These are phyloP conservation scores for Pholiota adiposa DNA, from an alignment of 1,284 basidiomycete genomes.

Conservation along the genomic window DNA sequence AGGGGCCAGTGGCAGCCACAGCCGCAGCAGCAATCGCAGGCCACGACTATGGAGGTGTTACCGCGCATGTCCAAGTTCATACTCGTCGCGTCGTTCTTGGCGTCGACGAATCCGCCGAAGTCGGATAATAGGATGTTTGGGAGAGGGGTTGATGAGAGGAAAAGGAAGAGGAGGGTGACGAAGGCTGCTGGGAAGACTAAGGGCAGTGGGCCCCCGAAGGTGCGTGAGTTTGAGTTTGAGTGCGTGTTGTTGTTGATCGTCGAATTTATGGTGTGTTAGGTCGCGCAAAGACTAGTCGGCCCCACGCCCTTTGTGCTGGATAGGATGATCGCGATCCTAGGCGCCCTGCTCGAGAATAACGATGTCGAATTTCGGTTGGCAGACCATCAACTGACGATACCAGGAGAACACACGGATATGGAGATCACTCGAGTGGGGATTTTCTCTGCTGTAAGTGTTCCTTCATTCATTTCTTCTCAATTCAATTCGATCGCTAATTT, in stretches of 20 bases:
- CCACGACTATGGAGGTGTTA: conserved; percentile 19
- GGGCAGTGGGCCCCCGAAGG: conserved; percentile 53
- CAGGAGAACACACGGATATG: conserved; percentile 71
- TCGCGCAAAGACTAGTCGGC: conserved; percentile 81
- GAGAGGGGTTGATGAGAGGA: conserved; percentile 68
- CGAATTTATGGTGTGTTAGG: conserved; percentile 40
- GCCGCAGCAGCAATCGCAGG: neutral
- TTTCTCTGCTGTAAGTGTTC: conserved; percentile 50
- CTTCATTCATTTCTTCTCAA: conserved; percentile 1
- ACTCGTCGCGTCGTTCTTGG: conserved; percentile 82
- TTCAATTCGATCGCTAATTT: neutral
- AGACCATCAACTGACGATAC: conserved; percentile 51
- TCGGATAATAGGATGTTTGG: conserved; percentile 86
- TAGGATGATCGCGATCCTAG: conserved; percentile 82
- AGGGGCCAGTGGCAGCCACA: conserved; percentile 2
- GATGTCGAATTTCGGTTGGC: conserved; percentile 58
- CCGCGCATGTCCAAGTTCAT: conserved; percentile 70
- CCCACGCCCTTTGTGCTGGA: conserved; percentile 85
- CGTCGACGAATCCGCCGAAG: conserved; percentile 85
- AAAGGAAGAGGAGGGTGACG: conserved; percentile 48
- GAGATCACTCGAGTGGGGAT: conserved; percentile 65
- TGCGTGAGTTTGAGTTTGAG: conserved; percentile 23
- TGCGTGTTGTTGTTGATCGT: conserved; percentile 2
- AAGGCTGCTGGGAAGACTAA: conserved; percentile 39
- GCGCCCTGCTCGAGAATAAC: conserved; percentile 83